Evolutionary conservation across 192 early-diverging fungal species (phyloP), one percentile per base, ranked within the genome.

Genomic region (Borealophlyctis nickersoniae): DNA sequence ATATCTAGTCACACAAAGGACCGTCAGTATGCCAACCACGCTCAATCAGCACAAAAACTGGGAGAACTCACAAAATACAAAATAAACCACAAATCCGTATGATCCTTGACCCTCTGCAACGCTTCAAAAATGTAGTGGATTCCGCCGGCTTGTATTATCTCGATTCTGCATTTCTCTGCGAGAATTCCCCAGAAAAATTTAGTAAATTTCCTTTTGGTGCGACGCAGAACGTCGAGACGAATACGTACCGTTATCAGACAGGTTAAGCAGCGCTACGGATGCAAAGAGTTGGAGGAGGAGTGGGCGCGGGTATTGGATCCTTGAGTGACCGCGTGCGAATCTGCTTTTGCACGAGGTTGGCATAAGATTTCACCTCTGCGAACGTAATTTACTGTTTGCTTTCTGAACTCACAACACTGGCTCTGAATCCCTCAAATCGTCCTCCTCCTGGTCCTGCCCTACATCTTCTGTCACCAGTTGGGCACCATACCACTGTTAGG

Each of bases 251-350:
- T 70, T 66, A 36, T 77, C 75, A 9, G 68, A 61, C 26, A 74
- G 35, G 51, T 77, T 77, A 54, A 77, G 48, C 7, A 77, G 36
- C 2, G 63, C 49, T 29, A 77, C 69, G 23, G 71, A 71, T 4
- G 67, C 75, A 71, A 77, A 77, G 9, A 77, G 61, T 32, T 77
- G 73, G 27, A 74, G 62, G 28, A 77, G 50, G 24, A 74, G 33
- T 11, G 36, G 48, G 33, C 70, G 70, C 1, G 75, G 60, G 26
- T 60, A 32, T n/a, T n/a, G n/a, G n/a, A n/a, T n/a, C n/a, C n/a
- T n/a, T n/a, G n/a, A n/a, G n/a, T n/a, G n/a, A n/a, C n/a, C n/a
- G n/a, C n/a, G n/a, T n/a, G n/a, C n/a, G n/a, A n/a, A n/a, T n/a
- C n/a, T n/a, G n/a, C n/a, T n/a, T n/a, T n/a, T n/a, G n/a, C n/a